Conservation (phyloP, 2,329 filamentous ascomycete genomes). For the Pseudogymnoascus sp. region DNA sequence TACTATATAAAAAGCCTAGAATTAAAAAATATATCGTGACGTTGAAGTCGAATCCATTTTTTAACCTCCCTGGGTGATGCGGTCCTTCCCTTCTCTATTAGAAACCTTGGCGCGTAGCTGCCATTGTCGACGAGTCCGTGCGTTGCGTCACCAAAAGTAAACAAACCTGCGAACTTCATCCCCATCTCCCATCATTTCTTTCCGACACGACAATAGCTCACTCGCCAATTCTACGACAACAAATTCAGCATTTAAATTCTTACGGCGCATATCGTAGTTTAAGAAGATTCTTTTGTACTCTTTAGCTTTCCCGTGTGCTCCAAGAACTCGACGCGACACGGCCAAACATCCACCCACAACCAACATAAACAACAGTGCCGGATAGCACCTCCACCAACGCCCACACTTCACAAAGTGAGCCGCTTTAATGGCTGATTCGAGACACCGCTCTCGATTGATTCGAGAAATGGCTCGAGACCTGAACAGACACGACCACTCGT, state of each 20-base stretch:
- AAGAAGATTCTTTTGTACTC: background rate
- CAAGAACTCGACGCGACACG: constrained; percentile 1
- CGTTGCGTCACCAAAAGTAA: constrained; percentile 3
- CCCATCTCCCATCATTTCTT: background rate
- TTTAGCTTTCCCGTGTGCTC: background rate
- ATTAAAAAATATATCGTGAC: background rate
- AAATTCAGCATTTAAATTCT: background rate
- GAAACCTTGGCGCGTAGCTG: background rate
- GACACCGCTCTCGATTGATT: constrained; percentile 14
- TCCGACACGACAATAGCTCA: background rate
- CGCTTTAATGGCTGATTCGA: constrained; percentile 11
- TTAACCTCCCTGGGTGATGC: background rate
- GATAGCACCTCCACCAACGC: background rate
- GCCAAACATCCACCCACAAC: background rate
- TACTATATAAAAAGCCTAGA: background rate
- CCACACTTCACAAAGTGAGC: background rate
- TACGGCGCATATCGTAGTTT: background rate
- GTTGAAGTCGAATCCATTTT: background rate
- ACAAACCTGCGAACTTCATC: constrained; percentile 1
- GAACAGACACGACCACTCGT: constrained; percentile 15
- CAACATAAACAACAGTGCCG: background rate
- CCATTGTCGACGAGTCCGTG: constrained; percentile 3
- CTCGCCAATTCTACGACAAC: background rate
- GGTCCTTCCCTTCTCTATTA: background rate
- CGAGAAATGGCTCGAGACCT: constrained; percentile 19